Evolutionary conservation across 225 moss, liverwort and hornwort species (phyloP), one percentile per base, ranked within the genome.

Genomic region (Physcomitrellopsis africana): DNA sequence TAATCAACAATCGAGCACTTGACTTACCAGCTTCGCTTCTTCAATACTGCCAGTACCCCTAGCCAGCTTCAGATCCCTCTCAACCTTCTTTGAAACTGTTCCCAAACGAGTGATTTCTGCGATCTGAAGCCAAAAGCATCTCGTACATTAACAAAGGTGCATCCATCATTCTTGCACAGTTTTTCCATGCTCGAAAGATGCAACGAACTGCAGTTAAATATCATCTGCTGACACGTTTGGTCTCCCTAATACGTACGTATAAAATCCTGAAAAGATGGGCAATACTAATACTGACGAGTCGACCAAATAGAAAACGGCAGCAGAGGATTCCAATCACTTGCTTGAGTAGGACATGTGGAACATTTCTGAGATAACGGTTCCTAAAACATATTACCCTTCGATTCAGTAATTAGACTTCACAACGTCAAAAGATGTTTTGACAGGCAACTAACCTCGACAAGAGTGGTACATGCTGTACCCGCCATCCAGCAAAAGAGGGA

Each of bases 81-180:
- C 78, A 23, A 87, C 81, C 85, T 90, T 92, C 78, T 89, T 90
- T 47, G 86, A 84, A 19, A 89, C 81, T 26, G 77, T 66, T 42
- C 79, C 81, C 63, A 91, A 67, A 37, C 94, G 92, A 73, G 83
- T 72, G 66, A 94, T 82, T 74, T 99, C 97, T 51, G 87, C 81
- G 60, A 69, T 59, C 94, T 94, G 87, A 53, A 69, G 51, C 75
- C 60, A 72, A 10, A 24, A 52, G 5, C 9, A 10, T 76, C 13
- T 76, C 19, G 11, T 1, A 41, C 10, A 48, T 44, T 47, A 56
- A 52, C n/a, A 32, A n/a, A 29, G 11, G 53, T 68, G 9, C 76
- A 72, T 42, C 70, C 19, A 47, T 71, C 65, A 45, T 45, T 69
- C 68, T 16, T 20, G 49, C 73, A 51, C 57, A 24, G 24, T 26